Conservation (phyloP, 2,329 filamentous ascomycete species). For the Coniochaeta ligniaria region DNA sequence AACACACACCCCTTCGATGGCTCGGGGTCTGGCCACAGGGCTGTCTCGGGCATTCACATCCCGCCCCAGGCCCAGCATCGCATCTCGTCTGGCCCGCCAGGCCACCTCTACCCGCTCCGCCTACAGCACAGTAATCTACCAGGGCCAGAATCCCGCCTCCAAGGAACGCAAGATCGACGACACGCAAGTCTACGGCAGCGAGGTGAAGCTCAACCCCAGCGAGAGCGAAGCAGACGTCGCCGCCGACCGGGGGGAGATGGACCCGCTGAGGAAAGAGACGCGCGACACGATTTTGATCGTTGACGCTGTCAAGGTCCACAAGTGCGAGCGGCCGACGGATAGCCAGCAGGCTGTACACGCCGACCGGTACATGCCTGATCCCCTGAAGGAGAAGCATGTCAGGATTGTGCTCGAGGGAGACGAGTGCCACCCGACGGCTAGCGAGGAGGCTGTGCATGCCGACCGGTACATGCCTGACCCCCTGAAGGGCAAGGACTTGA, state of each 20-base stretch:
- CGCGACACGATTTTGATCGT: slow-evolving; percentile 11
- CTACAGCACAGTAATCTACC: slow-evolving; percentile 11
- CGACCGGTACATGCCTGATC: slow-evolving; percentile 10
- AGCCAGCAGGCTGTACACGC: slow-evolving; percentile 13
- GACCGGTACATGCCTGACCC: slow-evolving; percentile 10
- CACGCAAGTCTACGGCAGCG: slow-evolving; percentile 9
- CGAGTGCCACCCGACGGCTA: slow-evolving; percentile 8
- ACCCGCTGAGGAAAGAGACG: slow-evolving; percentile 12
- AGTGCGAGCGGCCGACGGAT: slow-evolving; percentile 8
- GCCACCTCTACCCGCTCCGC: neutral
- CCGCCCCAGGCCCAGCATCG: neutral
- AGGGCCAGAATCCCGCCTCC: slow-evolving; percentile 6
- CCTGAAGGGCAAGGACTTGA: slow-evolving; percentile 4
- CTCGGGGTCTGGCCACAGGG: neutral
- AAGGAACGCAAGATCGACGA: neutral
- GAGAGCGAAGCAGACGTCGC: slow-evolving; percentile 16
- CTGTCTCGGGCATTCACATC: neutral
- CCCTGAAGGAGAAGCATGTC: slow-evolving; percentile 9
- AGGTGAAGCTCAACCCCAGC: slow-evolving; percentile 9
- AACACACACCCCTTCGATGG: neutral
- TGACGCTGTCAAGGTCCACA: slow-evolving; percentile 8
- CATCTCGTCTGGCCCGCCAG: neutral
- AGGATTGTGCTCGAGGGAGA: slow-evolving; percentile 9
- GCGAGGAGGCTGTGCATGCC: slow-evolving; percentile 13
- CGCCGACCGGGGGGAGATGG: slow-evolving; percentile 13